phyloP scores from a whole-genome alignment of 2,329 filamentous ascomycete genomes.

The Scorias spongiosa region DNA sequence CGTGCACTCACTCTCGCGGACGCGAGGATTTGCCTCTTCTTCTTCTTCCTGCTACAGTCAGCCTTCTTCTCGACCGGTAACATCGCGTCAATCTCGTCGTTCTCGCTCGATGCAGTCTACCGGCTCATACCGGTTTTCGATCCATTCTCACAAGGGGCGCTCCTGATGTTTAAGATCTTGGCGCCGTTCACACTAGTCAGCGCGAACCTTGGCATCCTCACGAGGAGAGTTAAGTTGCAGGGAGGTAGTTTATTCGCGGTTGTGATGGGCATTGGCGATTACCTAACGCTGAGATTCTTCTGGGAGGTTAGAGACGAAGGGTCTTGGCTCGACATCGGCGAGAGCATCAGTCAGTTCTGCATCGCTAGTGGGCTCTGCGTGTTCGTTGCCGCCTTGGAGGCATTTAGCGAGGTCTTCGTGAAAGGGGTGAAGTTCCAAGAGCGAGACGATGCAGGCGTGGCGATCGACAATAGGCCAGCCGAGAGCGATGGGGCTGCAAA shows the following conservation, averaged over 20 bases:
- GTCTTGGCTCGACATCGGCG: constrained; percentile 93
- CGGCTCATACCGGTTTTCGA: constrained; percentile 85
- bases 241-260: constrained; percentile 87
- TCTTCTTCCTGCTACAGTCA: constrained; percentile 85
- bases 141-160: constrained; percentile 76
- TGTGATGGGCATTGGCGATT: constrained; percentile 80
- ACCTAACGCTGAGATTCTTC: constrained; percentile 91
- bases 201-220: constrained; percentile 86
- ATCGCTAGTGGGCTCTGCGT: constrained; percentile 82
- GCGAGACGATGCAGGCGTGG: neutral
- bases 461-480: neutral
- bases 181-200: constrained; percentile 87
- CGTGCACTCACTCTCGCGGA: constrained; percentile 69
- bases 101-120: constrained; percentile 79
- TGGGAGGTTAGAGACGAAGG: constrained; percentile 95
- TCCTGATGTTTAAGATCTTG: constrained; percentile 78
- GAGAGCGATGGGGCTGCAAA: too few relatives aligned
- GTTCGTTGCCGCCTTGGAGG: constrained; percentile 79
- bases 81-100: constrained; percentile 82
- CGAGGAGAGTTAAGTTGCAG: constrained; percentile 66
- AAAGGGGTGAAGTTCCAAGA: constrained; percentile 55
- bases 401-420: constrained; percentile 70
- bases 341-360: constrained; percentile 86
- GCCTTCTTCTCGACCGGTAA: constrained; percentile 97
- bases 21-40: constrained; percentile 78